These are phyloP conservation scores for Tetrahymena malaccensis DNA, from an alignment of 73 alveolate genomes.

Conservation along the genomic window DNA sequence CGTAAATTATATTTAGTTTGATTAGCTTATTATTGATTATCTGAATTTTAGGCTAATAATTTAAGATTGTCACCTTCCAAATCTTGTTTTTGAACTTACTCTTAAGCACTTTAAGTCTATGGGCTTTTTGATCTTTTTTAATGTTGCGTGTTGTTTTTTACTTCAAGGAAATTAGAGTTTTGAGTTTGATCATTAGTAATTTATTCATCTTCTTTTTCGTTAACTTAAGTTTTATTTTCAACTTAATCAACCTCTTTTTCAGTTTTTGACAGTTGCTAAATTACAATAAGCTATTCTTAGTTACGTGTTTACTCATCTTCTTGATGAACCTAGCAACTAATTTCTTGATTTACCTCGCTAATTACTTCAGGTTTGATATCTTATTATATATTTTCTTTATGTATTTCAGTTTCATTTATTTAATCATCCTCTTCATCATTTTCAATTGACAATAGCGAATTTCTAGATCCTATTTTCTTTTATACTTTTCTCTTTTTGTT, in stretches of 20 bases:
- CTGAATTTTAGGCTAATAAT: neutral
- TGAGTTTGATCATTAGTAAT: neutral
- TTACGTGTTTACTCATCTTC: neutral
- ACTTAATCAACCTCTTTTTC: neutral
- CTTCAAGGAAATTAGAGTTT: neutral
- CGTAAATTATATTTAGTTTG: neutral
- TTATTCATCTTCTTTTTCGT: neutral
- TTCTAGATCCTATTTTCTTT: neutral
- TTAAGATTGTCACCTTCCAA: neutral
- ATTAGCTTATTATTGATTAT: neutral
- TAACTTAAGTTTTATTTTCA: neutral
- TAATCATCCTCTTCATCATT: neutral
- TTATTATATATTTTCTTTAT: neutral
- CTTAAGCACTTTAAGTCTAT: neutral
- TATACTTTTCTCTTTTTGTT: neutral
- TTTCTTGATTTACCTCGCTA: neutral
- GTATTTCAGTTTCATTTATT: neutral
- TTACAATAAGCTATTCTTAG: neutral
- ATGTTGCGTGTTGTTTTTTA: neutral
- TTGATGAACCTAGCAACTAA: neutral
- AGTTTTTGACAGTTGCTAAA: neutral
- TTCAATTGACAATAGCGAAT: neutral
- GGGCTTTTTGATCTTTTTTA: neutral
- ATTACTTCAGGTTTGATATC: neutral
- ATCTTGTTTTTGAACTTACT: neutral